These are phyloP conservation scores for Solanum hybrid DNA, from an alignment of 305 asterid species.

Conservation along the genomic window DNA sequence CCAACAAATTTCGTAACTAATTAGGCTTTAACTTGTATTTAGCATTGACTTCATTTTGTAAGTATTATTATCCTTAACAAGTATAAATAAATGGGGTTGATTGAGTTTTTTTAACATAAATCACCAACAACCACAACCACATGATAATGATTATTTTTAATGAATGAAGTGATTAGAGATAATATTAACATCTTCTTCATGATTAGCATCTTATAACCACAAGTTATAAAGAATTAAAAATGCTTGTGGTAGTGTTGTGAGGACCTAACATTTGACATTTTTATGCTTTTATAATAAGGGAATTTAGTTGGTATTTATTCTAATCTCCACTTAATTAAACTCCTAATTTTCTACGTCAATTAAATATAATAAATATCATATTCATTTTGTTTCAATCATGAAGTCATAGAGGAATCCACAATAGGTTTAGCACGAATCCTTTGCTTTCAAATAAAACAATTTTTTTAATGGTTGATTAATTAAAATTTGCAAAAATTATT, in stretches of 20 bases:
- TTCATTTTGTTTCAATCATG: not conserved
- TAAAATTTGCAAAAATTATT: not conserved
- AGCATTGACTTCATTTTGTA: constrained; percentile 4
- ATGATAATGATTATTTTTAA: not conserved
- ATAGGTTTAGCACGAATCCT: not conserved
- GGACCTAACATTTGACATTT: not conserved
- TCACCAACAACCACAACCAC: constrained; percentile 10
- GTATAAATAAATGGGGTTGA: not conserved
- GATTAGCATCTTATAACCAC: not conserved
- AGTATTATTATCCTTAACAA: not conserved
- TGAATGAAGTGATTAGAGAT: not conserved
- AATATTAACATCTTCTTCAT: constrained; percentile 3
- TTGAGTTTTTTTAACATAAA: constrained; percentile 4
- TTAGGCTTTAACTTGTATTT: not conserved
- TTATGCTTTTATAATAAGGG: not conserved
- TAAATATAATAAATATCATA: not conserved
- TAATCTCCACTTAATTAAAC: not conserved
- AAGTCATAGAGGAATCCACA: not conserved
- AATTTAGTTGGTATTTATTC: not conserved
- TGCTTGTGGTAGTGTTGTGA: not conserved
- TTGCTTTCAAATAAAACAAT: not conserved
- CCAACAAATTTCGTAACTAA: not conserved
- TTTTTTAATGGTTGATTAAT: not conserved
- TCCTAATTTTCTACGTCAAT: not conserved
- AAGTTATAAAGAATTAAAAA: not conserved